Evolutionary conservation across 2,329 filamentous ascomycete genomes (phyloP).

Genomic region (Colletotrichum lentis): DNA sequence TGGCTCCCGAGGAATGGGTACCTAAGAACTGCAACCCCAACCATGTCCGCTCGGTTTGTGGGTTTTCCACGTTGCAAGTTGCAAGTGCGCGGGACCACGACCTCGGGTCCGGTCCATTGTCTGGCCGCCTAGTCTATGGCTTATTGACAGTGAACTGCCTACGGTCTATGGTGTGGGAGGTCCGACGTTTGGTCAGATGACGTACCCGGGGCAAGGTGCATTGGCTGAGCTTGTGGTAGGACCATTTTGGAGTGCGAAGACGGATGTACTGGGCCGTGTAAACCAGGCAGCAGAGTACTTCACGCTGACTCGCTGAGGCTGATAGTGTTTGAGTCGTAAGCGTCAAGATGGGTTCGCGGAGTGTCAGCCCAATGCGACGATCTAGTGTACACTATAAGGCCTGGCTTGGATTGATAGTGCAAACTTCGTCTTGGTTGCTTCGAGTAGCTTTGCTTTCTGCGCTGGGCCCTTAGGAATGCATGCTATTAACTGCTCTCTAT

Average conservation of each 20-base stretch:
- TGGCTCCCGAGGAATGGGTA: neutral
- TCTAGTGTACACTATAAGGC: too few relatives aligned
- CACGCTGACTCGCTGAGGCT: neutral
- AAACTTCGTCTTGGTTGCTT: neutral
- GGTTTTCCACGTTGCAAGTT: constrained; percentile 6
- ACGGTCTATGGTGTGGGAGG: neutral
- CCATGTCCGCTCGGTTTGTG: neutral
- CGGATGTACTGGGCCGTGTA: neutral
- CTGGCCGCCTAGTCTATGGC: neutral
- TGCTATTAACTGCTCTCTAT: neutral
- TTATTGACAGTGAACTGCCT: neutral
- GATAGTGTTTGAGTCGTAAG: neutral
- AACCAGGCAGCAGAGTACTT: neutral
- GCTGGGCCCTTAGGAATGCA: neutral
- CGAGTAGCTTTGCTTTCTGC: neutral
- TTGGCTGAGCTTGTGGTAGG: neutral
- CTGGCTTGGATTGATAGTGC: too few relatives aligned
- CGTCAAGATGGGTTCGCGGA: neutral
- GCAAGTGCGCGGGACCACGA: constrained; percentile 14
- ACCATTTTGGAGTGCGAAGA: neutral
- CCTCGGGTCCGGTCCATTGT: constrained; percentile 5
- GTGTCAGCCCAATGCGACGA: neutral
- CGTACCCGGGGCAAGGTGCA: neutral
- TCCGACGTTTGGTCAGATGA: constrained; percentile 14
- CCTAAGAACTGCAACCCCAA: constrained; percentile 8